Percentiles rank a stretch among this genome's conserved stretches.
phyloP scores from a whole-genome alignment of 2,329 filamentous ascomycete genomes.

The Phialemoniopsis sp. region DNA sequence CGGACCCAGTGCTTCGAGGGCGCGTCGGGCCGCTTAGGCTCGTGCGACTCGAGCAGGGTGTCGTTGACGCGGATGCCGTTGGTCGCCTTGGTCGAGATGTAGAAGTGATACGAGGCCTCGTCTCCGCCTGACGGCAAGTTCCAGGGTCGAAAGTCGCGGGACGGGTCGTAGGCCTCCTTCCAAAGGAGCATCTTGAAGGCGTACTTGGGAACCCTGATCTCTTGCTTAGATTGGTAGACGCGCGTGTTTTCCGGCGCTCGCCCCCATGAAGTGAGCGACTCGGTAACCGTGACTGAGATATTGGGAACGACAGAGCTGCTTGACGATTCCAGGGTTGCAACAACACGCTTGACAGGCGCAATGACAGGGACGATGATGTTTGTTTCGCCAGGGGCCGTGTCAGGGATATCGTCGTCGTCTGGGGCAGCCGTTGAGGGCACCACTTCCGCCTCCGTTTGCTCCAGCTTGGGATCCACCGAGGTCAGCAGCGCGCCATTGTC shows the following conservation, averaged over 20 bases:
- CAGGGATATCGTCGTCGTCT: conserved; percentile 19
- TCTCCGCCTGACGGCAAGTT: conserved; percentile 41
- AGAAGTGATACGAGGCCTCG: conserved; percentile 58
- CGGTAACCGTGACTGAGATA: conserved; percentile 61
- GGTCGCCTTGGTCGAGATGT: conserved; percentile 75
- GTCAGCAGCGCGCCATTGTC: conserved; percentile 3
- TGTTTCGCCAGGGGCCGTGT: conserved; percentile 29
- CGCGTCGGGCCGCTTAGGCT: conserved; percentile 47
- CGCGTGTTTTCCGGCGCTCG: conserved; percentile 65
- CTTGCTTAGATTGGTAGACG: conserved; percentile 56
- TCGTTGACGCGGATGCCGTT: conserved; percentile 75
- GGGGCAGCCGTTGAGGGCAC: conserved; percentile 8
- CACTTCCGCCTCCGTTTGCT: neutral
- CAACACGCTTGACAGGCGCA: conserved; percentile 30
- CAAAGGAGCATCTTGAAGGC: conserved; percentile 77
- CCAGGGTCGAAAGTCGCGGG: conserved; percentile 47
- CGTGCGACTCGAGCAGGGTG: conserved; percentile 54
- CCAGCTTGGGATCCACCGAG: conserved; percentile 6
- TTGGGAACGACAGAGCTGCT: conserved; percentile 60
- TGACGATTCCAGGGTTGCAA: conserved; percentile 65
- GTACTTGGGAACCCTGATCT: conserved; percentile 74
- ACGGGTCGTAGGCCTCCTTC: conserved; percentile 59
- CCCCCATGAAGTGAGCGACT: conserved; percentile 73
- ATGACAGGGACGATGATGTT: conserved; percentile 29
- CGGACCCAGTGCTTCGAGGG: conserved; percentile 61